Evolutionary conservation across 768 basidiomycete genomes (phyloP).

Genomic region (Agrocybe praecox): DNA sequence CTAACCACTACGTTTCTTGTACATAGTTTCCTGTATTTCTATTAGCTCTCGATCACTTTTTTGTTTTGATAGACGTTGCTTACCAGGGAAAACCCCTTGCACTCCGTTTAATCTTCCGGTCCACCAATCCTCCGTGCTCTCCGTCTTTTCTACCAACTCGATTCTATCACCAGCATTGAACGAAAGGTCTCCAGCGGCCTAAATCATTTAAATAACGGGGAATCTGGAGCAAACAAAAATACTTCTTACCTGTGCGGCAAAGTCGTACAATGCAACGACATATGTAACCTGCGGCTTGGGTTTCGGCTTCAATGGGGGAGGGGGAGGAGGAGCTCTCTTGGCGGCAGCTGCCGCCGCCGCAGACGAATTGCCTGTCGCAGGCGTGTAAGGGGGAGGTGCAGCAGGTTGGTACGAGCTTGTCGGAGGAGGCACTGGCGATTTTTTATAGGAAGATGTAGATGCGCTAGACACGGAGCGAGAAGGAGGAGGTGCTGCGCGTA

Average conservation of each 20-base stretch:
- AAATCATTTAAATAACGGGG: conserved; percentile 2
- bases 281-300: conserved; percentile 74
- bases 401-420: conserved; percentile 33
- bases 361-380: conserved; percentile 18
- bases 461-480: conserved; percentile 31
- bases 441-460: conserved; percentile 42
- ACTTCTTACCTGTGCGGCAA: conserved; percentile 73
- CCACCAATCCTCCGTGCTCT: conserved; percentile 96
- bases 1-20: conserved; percentile 44
- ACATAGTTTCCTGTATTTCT: conserved; percentile 62
- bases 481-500: conserved; percentile 41
- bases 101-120: conserved; percentile 82
- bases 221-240: conserved; percentile 1
- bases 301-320: conserved; percentile 89
- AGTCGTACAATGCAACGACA: conserved; percentile 94
- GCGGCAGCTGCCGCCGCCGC: conserved; percentile 42
- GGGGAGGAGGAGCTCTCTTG: conserved; percentile 87
- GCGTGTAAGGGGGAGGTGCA: conserved; percentile 37
- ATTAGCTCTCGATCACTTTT: conserved; percentile 7
- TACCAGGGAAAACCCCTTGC: conserved; percentile 91
- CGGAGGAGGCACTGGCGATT: conserved; percentile 58
- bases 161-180: conserved; percentile 91
- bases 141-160: conserved; percentile 83
- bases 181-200: conserved; percentile 91
- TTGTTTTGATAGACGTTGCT: conserved; percentile 11